Base-by-base conservation (phyloP, 805 yeast species). In the Candida ponderosae region DNA sequence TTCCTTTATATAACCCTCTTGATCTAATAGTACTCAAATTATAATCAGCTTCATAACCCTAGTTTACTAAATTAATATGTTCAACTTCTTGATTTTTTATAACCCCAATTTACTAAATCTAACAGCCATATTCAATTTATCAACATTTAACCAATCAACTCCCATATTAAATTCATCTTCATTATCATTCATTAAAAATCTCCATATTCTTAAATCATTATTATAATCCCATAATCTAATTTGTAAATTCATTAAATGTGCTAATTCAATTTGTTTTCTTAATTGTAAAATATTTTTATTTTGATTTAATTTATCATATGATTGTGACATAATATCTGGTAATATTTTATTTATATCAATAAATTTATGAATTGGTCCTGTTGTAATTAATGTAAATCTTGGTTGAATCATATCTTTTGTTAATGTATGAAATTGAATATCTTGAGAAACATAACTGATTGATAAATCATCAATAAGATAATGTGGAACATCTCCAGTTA, bases 401-500 rank as follows among this genome's bases (percentile, higher is more conserved):
- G n/a, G n/a, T 21, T 21, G 23, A 21, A 21, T 21, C 9, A 21
- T 31, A 10, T 36, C 36, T 6, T 43, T 48, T 15, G 6, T 13
- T 15, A 27, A 27, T 15, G 13, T 8, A 27, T 6, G 29, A 31
- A 76, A 57, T 6, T 75, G 72, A 3, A 70, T 77, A 50, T 76
- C 81, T 20, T 62, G 53, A 41, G 72, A 76, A 20, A 63, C 53
- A 50, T 68, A 67, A 18, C 69, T 50, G 8, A 42, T 33, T 10
- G 43, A 27, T 27, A 46, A 49, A 16, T 37, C 38, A 17, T 43
- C 23, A 28, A 70, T 61, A 18, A 48, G 40, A 15, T 62, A 70
- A 29, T 57, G 47, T 1, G 88, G 87, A 21, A 73, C 65, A 46
- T 76, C 68, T 1, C 93, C 93, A 0, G 88, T 81, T 23, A 79